Evolutionary conservation across 148 eudicot species (phyloP).

Genomic region (Camellia japonica): DNA sequence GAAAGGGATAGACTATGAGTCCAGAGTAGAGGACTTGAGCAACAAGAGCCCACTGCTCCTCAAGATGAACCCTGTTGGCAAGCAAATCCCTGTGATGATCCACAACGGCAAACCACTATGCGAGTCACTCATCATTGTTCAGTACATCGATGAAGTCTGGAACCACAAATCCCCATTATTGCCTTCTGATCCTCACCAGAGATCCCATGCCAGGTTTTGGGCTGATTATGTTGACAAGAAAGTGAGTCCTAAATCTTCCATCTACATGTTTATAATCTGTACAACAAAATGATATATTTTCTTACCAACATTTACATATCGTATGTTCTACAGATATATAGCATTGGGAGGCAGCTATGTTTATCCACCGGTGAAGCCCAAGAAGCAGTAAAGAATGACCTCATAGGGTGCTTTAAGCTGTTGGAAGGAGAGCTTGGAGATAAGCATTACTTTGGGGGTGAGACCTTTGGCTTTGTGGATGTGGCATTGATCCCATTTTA

Average conservation of each 20-base stretch:
- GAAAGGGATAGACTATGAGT: slow-evolving; percentile 33
- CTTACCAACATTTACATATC: no score
- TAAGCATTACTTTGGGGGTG: slow-evolving; percentile 50
- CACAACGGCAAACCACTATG: slow-evolving; percentile 28
- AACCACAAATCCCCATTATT: slow-evolving; percentile 17
- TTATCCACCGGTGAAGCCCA: slow-evolving; percentile 34
- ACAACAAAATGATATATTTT: no score
- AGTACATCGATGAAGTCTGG: slow-evolving; percentile 42
- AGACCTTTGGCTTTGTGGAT: slow-evolving; percentile 44
- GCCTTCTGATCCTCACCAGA: slow-evolving; percentile 31
- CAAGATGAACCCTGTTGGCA: slow-evolving; percentile 31
- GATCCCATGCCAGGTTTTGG: slow-evolving; percentile 36
- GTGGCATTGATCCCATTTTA: slow-evolving; percentile 41
- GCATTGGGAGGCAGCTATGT: slow-evolving; percentile 28
- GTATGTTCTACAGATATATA: slow-evolving; percentile 25
- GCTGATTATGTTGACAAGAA: slow-evolving; percentile 31
- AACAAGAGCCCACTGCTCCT: slow-evolving; percentile 24
- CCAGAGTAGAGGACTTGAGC: slow-evolving; percentile 25
- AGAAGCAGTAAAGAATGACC: slow-evolving; percentile 27
- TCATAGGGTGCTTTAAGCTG: slow-evolving; percentile 29
- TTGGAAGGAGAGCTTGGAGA: slow-evolving; percentile 48
- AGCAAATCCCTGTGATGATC: slow-evolving; percentile 27
- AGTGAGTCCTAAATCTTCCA: background rate
- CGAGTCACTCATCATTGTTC: slow-evolving; percentile 24
- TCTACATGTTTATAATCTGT: no score